A percentile compares a stretch with the other conserved stretches of the same genome.
Evolutionary conservation across 768 basidiomycete genomes (phyloP).

Genomic region (Solioccasus polychromus): DNA sequence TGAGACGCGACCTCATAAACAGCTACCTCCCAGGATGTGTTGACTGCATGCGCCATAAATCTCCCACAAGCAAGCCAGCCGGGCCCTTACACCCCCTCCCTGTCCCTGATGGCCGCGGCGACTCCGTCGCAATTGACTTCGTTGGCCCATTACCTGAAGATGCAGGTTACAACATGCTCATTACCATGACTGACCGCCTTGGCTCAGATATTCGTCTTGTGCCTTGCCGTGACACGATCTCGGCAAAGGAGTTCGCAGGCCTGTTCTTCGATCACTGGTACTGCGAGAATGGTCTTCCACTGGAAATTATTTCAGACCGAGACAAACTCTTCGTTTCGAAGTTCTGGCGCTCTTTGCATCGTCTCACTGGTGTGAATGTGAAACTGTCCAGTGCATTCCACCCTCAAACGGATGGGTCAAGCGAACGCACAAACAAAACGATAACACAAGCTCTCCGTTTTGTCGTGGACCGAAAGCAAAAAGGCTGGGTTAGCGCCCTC

Average conservation of each 20-base stretch:
- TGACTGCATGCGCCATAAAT: constrained; percentile 36
- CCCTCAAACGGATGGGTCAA: too few species aligned
- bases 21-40: constrained; percentile 18
- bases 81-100: constrained; percentile 22
- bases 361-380: constrained; percentile 1
- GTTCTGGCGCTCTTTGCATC: not conserved
- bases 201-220: not conserved
- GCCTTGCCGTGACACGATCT: constrained; percentile 8
- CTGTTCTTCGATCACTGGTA: not conserved
- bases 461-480: constrained; percentile 7
- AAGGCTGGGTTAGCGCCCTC: constrained; percentile 29
- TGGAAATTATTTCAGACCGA: not conserved
- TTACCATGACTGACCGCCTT: constrained; percentile 21
- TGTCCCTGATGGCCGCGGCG: not conserved
- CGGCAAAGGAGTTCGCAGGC: not conserved
- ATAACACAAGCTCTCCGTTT: constrained; percentile 10
- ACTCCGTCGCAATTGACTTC: constrained; percentile 34
- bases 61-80: constrained; percentile 14
- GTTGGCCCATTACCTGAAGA: constrained; percentile 35
- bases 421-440: constrained; percentile 19
- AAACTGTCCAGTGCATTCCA: constrained; percentile 27
- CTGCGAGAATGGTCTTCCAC: not conserved
- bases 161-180: constrained; percentile 24
- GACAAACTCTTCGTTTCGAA: not conserved
- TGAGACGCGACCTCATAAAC: not conserved